phyloP scores from a whole-genome alignment of 2,329 filamentous ascomycete genomes.

The Aspergillus flavus region DNA sequence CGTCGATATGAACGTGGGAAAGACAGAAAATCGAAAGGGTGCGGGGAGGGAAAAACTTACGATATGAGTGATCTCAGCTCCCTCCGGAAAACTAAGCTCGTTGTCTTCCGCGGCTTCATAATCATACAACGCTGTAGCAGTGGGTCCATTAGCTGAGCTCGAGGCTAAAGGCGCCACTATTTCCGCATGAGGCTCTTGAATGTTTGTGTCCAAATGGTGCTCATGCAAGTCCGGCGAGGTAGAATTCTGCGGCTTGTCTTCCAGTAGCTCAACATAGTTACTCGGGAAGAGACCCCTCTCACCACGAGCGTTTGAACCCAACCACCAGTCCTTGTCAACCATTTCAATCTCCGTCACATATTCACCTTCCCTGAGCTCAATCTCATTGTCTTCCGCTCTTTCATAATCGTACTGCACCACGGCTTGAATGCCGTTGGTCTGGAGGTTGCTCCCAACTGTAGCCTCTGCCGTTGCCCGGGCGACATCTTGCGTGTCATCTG shows the following conservation, averaged over 20 bases:
- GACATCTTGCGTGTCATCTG: slow-evolving; percentile 62
- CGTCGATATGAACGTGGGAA: background rate
- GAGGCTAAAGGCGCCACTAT: slow-evolving; percentile 38
- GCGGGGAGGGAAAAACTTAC: slow-evolving; percentile 54
- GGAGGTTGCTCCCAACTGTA: slow-evolving; percentile 53
- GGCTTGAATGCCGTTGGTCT: slow-evolving; percentile 68
- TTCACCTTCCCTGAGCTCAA: slow-evolving; percentile 87
- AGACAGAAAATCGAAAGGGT: background rate
- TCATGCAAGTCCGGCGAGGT: slow-evolving; percentile 32
- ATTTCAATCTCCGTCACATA: slow-evolving; percentile 90
- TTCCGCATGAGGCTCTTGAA: slow-evolving; percentile 40
- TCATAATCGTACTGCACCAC: slow-evolving; percentile 93
- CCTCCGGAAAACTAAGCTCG: slow-evolving; percentile 81
- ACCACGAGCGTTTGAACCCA: slow-evolving; percentile 83
- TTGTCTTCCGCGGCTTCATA: slow-evolving; percentile 98
- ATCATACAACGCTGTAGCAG: slow-evolving; percentile 86
- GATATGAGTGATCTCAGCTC: slow-evolving; percentile 76
- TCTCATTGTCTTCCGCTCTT: slow-evolving; percentile 95
- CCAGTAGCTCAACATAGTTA: slow-evolving; percentile 91
- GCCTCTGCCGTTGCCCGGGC: slow-evolving; percentile 63
- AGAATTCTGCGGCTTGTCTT: slow-evolving; percentile 52
- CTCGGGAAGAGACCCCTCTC: slow-evolving; percentile 92
- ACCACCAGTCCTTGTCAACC: slow-evolving; percentile 99
- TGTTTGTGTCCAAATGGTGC: slow-evolving; percentile 33
- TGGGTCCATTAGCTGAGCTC: slow-evolving; percentile 53